A percentile compares a stretch with the other conserved stretches of the same genome.
phyloP scores from a whole-genome alignment of 306 rosid species.

The Trifolium subterraneum region DNA sequence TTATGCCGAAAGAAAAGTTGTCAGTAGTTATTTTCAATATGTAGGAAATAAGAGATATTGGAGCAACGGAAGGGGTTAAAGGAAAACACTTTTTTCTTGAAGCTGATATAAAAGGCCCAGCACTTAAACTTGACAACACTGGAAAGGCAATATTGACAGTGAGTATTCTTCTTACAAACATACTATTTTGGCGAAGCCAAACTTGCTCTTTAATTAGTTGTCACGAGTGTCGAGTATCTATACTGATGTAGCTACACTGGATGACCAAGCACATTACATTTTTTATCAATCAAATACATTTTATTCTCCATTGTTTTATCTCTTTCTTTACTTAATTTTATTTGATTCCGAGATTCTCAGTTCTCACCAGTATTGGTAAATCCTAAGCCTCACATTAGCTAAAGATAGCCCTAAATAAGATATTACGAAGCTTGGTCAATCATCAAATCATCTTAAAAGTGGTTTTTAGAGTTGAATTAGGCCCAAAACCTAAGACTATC shows the following conservation, averaged over 20 bases:
- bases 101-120: conserved; percentile 80
- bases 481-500: neutral
- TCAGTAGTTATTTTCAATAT: conserved; percentile 29
- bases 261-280: conserved; percentile 12
- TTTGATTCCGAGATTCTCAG: too few species aligned
- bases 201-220: conserved; percentile 4
- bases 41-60: conserved; percentile 92
- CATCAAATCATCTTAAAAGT: neutral
- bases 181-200: conserved; percentile 22
- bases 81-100: conserved; percentile 90
- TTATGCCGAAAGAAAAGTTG: conserved; percentile 35
- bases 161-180: conserved; percentile 38
- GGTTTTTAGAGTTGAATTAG: neutral
- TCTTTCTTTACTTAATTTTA: too few species aligned
- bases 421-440: neutral
- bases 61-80: conserved; percentile 65
- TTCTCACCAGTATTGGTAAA: neutral
- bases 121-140: conserved; percentile 86
- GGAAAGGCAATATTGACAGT: conserved; percentile 92
- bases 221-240: neutral
- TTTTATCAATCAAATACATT: neutral
- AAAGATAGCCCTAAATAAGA: neutral
- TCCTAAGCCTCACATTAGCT: neutral
- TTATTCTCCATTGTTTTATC: too few species aligned
- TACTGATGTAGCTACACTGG: conserved; percentile 17